Evolutionary conservation across 345 rosid species (phyloP).

Genomic region (Capsella bursapastoris): DNA sequence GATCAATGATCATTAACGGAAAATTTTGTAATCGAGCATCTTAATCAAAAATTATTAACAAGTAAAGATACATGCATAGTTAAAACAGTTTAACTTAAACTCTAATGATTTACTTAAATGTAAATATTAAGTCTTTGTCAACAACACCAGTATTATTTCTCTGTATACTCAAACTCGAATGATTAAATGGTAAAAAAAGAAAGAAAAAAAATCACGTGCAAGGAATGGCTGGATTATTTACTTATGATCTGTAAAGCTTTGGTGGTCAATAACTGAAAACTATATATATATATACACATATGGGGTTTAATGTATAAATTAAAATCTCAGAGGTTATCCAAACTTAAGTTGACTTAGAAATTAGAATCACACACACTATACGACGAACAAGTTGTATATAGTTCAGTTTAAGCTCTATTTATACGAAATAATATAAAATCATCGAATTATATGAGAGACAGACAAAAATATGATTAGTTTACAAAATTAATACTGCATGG

Average conservation of each 20-base stretch:
- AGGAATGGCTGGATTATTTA: slow-evolving; percentile 28
- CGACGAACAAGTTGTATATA: slow-evolving; percentile 26
- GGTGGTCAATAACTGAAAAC: slow-evolving; percentile 5
- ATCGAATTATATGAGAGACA: slow-evolving; percentile 26
- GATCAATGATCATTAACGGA: too few relatives aligned
- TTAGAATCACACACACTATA: slow-evolving; percentile 27
- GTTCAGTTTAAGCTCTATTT: not conserved
- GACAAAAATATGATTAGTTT: slow-evolving; percentile 2
- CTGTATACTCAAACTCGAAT: slow-evolving; percentile 23
- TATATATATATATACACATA: not conserved
- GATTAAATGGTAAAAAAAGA: slow-evolving; percentile 8
- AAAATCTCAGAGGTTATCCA: slow-evolving; percentile 30
- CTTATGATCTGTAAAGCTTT: slow-evolving; percentile 41
- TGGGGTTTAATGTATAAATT: slow-evolving; percentile 21
- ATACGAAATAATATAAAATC: not conserved
- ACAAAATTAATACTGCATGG: not conserved
- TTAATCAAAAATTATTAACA: not conserved
- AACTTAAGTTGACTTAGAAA: slow-evolving; percentile 37
- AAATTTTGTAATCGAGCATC: not conserved
- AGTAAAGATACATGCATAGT: not conserved
- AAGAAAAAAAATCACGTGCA: slow-evolving; percentile 24
- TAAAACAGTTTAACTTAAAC: not conserved
- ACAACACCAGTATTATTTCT: not conserved
- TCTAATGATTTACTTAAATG: not conserved
- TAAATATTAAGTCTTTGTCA: not conserved